phyloP scores from a whole-genome alignment of 2,329 filamentous ascomycete genomes.

The Beauveria bassiana region DNA sequence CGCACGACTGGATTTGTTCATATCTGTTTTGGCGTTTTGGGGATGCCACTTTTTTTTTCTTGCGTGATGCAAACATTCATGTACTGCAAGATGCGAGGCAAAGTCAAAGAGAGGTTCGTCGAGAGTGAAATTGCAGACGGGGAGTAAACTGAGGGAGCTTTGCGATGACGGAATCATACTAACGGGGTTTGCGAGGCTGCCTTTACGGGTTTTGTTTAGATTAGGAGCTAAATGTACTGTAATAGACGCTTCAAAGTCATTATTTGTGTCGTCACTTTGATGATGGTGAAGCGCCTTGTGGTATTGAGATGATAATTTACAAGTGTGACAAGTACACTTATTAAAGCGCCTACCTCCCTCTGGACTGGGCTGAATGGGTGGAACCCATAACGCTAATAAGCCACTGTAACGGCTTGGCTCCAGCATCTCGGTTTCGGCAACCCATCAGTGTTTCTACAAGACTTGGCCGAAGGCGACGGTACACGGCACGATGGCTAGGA shows the following conservation, averaged over 20 bases:
- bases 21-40: conserved; percentile 19
- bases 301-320: not conserved
- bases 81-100: not conserved
- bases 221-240: conserved; percentile 30
- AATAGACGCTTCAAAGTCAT: conserved; percentile 26
- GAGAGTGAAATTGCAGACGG: not conserved
- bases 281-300: not conserved
- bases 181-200: not conserved
- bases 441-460: not conserved
- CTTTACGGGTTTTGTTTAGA: conserved; percentile 23
- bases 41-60: conserved; percentile 2
- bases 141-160: not conserved
- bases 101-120: not conserved
- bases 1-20: conserved; percentile 13
- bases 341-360: too few species aligned
- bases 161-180: not conserved
- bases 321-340: too few species aligned
- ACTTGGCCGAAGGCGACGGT: not conserved
- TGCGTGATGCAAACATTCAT: not conserved
- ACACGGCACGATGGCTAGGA: conserved; percentile 47
- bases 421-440: not conserved
- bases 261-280: not conserved
- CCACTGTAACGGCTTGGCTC: not conserved
- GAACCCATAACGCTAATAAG: conserved; percentile 6
- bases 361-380: not conserved